A percentile compares a stretch with the other conserved stretches of the same genome.
These are phyloP conservation scores for Cyberlindnera maclurae DNA, from an alignment of 805 yeast genomes.

Conservation along the genomic window DNA sequence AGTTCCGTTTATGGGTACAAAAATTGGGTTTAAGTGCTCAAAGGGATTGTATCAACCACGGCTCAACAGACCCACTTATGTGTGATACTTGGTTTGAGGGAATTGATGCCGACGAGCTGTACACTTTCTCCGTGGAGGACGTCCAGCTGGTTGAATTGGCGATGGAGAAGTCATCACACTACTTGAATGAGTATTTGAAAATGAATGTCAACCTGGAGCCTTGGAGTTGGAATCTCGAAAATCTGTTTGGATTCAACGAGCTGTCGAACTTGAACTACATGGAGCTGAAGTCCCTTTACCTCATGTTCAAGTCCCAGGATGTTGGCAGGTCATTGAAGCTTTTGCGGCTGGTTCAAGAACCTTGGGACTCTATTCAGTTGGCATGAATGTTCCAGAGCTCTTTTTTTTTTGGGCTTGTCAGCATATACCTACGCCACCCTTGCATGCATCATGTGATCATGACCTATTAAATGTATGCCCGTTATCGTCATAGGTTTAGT, in stretches of 20 bases:
- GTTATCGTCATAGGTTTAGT: no score
- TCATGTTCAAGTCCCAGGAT: constrained; percentile 5
- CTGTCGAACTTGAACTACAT: constrained; percentile 1
- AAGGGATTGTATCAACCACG: constrained; percentile 7
- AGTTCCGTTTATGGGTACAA: constrained; percentile 27
- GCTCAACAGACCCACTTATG: constrained; percentile 12
- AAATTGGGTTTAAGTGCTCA: constrained; percentile 9
- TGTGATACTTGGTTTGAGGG: constrained; percentile 39
- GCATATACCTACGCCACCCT: no score
- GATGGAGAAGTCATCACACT: constrained; percentile 19
- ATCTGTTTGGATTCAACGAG: constrained; percentile 6
- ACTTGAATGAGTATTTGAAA: constrained; percentile 7
- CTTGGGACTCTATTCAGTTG: constrained; percentile 10
- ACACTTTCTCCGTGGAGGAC: constrained; percentile 35
- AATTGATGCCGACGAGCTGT: constrained; percentile 44
- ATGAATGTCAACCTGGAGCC: constrained; percentile 2
- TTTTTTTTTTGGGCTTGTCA: no score
- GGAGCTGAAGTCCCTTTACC: constrained; percentile 5
- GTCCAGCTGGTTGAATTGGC: constrained; percentile 26
- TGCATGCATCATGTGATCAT: no score
- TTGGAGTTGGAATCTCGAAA: constrained; percentile 19
- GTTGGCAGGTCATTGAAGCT: neutral
- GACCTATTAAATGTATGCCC: no score
- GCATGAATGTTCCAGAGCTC: neutral
- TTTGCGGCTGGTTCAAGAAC: constrained; percentile 3